Evolutionary conservation across 106 monocot genomes (phyloP).

Genomic region (Iris macrosiphon): DNA sequence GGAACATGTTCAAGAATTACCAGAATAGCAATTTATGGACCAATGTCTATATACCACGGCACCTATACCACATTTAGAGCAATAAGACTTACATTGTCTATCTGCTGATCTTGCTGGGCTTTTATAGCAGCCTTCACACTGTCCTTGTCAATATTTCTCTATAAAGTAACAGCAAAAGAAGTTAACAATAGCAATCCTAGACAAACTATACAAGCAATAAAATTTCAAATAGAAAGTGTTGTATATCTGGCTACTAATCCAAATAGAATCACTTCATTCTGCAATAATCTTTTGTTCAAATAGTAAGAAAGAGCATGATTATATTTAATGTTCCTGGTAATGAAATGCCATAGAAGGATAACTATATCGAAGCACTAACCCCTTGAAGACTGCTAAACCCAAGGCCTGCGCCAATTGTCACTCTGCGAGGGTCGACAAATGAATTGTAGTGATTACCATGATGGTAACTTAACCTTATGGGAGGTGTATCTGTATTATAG

Average conservation of each 20-base stretch:
- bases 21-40: too few species aligned
- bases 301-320: not conserved
- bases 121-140: constrained; percentile 94
- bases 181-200: not conserved
- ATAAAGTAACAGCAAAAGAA: constrained; percentile 2
- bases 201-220: not conserved
- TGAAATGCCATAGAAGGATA: not conserved
- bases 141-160: constrained; percentile 83
- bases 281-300: too few species aligned
- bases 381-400: constrained; percentile 87
- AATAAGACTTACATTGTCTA: constrained; percentile 73
- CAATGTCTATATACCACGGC: too few species aligned
- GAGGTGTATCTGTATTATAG: constrained; percentile 89
- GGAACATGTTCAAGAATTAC: too few species aligned
- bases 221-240: not conserved
- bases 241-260: too few species aligned
- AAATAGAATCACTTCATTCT: too few species aligned
- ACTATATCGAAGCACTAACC: constrained; percentile 32
- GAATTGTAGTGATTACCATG: constrained; percentile 99
- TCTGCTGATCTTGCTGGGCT: constrained; percentile 98
- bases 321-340: not conserved
- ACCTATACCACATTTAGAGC: too few species aligned
- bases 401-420: constrained; percentile 87
- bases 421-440: constrained; percentile 74
- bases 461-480: constrained; percentile 89